Base-by-base conservation (phyloP, 2,329 filamentous ascomycete species). In the Monosporascus cannonballus region DNA sequence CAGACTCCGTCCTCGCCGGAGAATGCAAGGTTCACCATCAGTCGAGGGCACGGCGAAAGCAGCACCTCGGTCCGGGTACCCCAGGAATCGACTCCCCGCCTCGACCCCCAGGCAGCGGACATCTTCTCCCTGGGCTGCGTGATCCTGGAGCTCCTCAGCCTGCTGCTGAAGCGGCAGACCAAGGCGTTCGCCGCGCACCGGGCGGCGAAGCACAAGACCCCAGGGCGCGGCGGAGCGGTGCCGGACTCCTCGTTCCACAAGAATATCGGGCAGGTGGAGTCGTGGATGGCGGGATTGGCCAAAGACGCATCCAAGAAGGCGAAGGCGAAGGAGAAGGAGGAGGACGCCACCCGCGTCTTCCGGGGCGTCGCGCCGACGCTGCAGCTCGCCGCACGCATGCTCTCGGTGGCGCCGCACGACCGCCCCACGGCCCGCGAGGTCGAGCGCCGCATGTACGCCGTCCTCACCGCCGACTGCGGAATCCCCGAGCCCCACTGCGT, bases 121-220 rank as follows among this genome's bases (percentile, higher is more conserved):
- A 74, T 91, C 20, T 92, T 87, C 69, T 88, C 86, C 3, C 74
- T 90, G 1, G 87, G 83, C 9, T 88, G 86, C 65, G 77, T 90
- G 49, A 87, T 87, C 55, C 73, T 90, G 17, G 87, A 92, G 57
- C 77, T 91, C 30, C 64, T 90, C 20, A 84, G 83, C 22, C 84
- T 88, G 62, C 73, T 88, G 53, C 69, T 90, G 54, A 88, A 89
- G 66, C 84, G 85, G 59, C 81, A 84, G 50, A 76, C 81, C 1
- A 78, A 80, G 48, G 79, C 84, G 25, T 90, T 90, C 62, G 74
- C 81, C 36, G 76, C 81, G 24, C 84, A 89, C 64, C 83, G 88
- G 6, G 78, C 81, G 1, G 78, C 81, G 3, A 85, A 84, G 63
- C 83, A 86, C 64, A 85, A 84, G 64, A 78, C 71, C 41, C 68